Evolutionary conservation across 192 early-diverging fungal genomes (phyloP).

Genomic region (Entrophospora sp.): DNA sequence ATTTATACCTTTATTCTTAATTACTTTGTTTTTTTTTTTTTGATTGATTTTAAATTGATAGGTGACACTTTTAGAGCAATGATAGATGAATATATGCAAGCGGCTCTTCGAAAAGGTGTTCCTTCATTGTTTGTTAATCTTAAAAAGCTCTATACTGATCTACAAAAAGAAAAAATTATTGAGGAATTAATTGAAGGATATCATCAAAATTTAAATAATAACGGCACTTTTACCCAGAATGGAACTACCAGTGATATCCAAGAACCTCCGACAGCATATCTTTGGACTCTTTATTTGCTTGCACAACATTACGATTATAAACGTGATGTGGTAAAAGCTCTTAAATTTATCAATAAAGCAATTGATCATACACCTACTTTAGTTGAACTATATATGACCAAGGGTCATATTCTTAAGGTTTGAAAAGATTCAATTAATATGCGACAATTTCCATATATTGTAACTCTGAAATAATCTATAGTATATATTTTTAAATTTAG

Average conservation of each 20-base stretch:
- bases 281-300: conserved; percentile 90
- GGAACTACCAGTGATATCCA: conserved; percentile 38
- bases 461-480: no score
- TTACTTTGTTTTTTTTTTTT: no score
- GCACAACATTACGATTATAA: conserved; percentile 83
- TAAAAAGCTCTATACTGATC: conserved; percentile 59
- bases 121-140: conserved; percentile 85
- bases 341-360: conserved; percentile 72
- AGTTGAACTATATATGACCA: conserved; percentile 87
- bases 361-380: conserved; percentile 81
- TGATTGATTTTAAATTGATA: background rate
- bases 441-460: no score
- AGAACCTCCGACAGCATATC: conserved; percentile 67
- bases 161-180: conserved; percentile 59
- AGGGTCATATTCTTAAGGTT: conserved; percentile 89
- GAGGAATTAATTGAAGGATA: conserved; percentile 63
- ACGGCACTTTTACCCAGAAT: background rate
- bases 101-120: conserved; percentile 81
- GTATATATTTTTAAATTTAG: no score
- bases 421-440: no score
- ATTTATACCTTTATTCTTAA: no score
- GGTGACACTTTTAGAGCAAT: conserved; percentile 51
- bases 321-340: conserved; percentile 56
- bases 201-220: conserved; percentile 34
- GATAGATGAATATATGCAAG: conserved; percentile 59